A percentile compares a stretch with the other conserved stretches of the same genome.
Conservation (phyloP, 352 stramenopile genomes). For the Phytophthora parvispora region DNA sequence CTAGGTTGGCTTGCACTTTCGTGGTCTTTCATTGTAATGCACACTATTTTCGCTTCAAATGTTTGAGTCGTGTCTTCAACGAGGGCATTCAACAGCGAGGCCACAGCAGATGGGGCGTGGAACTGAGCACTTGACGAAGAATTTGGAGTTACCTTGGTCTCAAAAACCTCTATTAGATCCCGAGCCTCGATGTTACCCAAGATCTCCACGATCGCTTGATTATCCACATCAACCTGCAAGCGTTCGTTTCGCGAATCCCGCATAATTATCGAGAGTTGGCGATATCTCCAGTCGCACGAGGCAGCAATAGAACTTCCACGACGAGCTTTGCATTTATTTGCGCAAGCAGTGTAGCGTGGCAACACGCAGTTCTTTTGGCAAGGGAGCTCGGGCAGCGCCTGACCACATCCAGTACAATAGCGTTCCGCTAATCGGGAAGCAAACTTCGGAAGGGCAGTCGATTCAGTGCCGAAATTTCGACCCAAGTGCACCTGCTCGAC, state of each 20-base stretch:
- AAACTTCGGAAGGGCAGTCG: constrained; percentile 39
- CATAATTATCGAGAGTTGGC: constrained; percentile 52
- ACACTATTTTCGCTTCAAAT: constrained; percentile 46
- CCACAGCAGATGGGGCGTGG: constrained; percentile 32
- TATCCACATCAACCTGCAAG: constrained; percentile 45
- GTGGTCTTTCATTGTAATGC: constrained; percentile 4
- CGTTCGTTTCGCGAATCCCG: constrained; percentile 40
- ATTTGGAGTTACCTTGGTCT: not conserved
- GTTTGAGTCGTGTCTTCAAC: constrained; percentile 45
- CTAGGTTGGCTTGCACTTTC: constrained; percentile 13
- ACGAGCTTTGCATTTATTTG: constrained; percentile 42
- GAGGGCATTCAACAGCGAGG: constrained; percentile 47
- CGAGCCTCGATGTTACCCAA: constrained; percentile 63
- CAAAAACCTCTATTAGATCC: constrained; percentile 31
- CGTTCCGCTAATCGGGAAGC: constrained; percentile 47
- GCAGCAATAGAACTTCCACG: constrained; percentile 21
- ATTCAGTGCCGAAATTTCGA: constrained; percentile 33
- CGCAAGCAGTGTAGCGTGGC: constrained; percentile 43
- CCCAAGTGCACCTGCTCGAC: constrained; percentile 57
- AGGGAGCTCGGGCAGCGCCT: constrained; percentile 41
- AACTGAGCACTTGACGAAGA: constrained; percentile 16
- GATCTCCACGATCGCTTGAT: constrained; percentile 41
- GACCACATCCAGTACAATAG: constrained; percentile 56
- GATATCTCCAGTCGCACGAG: constrained; percentile 54
- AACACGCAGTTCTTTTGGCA: constrained; percentile 12